A percentile compares a stretch with the other conserved stretches of the same genome.
phyloP scores from a whole-genome alignment of 73 alveolate genomes.

The Paramecium pentaurelia region DNA sequence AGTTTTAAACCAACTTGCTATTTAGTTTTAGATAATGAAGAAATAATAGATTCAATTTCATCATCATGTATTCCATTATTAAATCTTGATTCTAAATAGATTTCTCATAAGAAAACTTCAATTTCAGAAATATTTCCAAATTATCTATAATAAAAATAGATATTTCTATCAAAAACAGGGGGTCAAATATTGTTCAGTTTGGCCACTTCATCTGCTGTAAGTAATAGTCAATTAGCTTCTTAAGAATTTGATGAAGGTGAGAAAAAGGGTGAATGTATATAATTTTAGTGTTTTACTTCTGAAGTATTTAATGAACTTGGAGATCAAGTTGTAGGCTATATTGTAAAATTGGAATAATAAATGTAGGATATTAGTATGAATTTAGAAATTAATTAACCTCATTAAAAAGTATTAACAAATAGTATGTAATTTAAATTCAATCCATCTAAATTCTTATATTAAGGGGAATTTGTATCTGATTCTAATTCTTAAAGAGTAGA shows the following conservation, averaged over 20 bases:
- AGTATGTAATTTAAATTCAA: background rate
- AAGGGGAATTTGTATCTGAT: background rate
- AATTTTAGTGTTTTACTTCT: background rate
- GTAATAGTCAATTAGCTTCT: background rate
- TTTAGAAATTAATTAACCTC: background rate
- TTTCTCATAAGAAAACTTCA: slow-evolving; percentile 40
- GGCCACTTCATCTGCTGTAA: background rate
- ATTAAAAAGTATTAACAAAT: background rate
- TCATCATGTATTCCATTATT: slow-evolving; percentile 33
- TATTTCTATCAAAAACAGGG: background rate
- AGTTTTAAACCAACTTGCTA: background rate
- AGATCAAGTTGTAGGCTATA: background rate
- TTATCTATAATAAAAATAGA: background rate
- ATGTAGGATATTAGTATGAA: background rate
- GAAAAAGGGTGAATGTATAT: background rate
- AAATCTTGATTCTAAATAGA: slow-evolving; percentile 40
- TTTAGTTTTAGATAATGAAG: slow-evolving; percentile 31
- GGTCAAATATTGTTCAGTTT: background rate
- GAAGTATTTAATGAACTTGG: background rate
- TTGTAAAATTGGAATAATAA: background rate
- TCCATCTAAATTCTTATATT: background rate
- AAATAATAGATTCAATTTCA: slow-evolving; percentile 47
- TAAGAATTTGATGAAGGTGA: background rate
- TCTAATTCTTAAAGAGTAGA: slow-evolving; percentile 30
- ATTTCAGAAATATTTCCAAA: slow-evolving; percentile 41